Evolutionary conservation across 345 rosid genomes (phyloP).

Genomic region (Citrus unshiu): DNA sequence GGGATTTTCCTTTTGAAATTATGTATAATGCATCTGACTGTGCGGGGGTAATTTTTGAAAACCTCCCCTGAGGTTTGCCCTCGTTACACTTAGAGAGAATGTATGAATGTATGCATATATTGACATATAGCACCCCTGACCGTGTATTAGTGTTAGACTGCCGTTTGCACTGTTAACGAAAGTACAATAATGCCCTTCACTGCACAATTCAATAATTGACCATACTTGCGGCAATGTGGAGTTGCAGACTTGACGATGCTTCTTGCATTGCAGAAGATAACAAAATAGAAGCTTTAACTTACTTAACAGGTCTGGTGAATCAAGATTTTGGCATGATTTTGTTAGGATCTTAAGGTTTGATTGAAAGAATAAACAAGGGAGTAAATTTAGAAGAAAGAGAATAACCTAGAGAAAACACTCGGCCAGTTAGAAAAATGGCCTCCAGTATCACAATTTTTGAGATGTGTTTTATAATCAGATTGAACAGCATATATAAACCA

Average conservation of each 20-base stretch:
- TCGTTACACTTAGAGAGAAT: too few species aligned
- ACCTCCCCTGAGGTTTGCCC: too few species aligned
- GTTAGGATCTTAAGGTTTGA: conserved; percentile 1
- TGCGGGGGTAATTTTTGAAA: too few species aligned
- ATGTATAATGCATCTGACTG: too few species aligned
- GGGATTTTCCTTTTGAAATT: too few species aligned
- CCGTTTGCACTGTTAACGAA: rapidly evolving
- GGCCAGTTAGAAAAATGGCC: conserved; percentile 89
- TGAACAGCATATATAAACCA: conserved; percentile 78
- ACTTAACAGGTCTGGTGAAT: not conserved
- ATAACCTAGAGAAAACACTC: conserved; percentile 71
- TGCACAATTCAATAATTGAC: too few species aligned
- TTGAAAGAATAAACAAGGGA: not conserved
- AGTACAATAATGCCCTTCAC: too few species aligned
- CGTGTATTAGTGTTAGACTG: too few species aligned
- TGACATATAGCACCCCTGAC: too few species aligned
- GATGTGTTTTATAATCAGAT: conserved; percentile 76
- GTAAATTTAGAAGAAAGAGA: not conserved
- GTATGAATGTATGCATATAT: too few species aligned
- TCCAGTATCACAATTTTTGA: not conserved
- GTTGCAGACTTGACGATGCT: too few species aligned
- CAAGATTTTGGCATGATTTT: not conserved
- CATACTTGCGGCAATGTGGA: too few species aligned
- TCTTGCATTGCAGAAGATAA: not conserved
- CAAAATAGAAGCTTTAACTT: not conserved